These are phyloP conservation scores for Wallacemonas sp. DNA, from an alignment of 208 protist species.

Conservation along the genomic window DNA sequence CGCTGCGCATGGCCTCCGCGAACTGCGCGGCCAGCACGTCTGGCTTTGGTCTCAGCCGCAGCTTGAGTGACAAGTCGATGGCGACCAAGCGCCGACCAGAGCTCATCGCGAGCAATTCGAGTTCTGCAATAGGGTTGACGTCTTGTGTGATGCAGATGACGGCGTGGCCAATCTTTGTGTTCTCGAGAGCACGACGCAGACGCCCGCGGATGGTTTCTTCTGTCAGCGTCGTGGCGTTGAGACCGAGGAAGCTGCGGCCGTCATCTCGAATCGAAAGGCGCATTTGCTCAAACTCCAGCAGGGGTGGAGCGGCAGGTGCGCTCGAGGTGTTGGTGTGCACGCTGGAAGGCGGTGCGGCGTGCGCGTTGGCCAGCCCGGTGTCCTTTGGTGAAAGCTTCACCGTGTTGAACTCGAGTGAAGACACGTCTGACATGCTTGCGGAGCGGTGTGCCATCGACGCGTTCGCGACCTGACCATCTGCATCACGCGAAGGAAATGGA, in stretches of 20 bases:
- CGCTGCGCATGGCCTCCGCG: constrained; percentile 57
- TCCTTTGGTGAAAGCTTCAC: constrained; percentile 26
- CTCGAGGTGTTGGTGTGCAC: neutral
- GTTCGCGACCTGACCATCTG: neutral
- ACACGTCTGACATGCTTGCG: constrained; percentile 24
- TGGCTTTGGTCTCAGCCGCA: constrained; percentile 65
- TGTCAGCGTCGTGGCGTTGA: neutral
- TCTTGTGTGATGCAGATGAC: constrained; percentile 81
- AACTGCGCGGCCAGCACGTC: constrained; percentile 55
- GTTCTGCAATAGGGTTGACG: constrained; percentile 77
- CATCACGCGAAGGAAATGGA: neutral
- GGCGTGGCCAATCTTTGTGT: constrained; percentile 42
- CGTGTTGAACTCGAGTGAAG: constrained; percentile 45
- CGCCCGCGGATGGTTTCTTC: constrained; percentile 26
- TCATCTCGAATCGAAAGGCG: constrained; percentile 37
- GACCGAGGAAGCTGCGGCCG: constrained; percentile 3
- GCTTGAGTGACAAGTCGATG: constrained; percentile 73
- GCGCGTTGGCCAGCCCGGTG: neutral
- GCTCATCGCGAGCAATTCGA: constrained; percentile 69
- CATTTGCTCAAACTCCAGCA: constrained; percentile 85
- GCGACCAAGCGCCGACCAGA: constrained; percentile 34
- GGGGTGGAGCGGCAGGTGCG: constrained; percentile 20
- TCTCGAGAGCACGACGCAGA: constrained; percentile 43
- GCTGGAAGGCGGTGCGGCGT: neutral
- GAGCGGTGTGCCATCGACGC: constrained; percentile 3